Evolutionary conservation across 306 rosid species (phyloP).

Genomic region (Sesbania bispinosa): DNA sequence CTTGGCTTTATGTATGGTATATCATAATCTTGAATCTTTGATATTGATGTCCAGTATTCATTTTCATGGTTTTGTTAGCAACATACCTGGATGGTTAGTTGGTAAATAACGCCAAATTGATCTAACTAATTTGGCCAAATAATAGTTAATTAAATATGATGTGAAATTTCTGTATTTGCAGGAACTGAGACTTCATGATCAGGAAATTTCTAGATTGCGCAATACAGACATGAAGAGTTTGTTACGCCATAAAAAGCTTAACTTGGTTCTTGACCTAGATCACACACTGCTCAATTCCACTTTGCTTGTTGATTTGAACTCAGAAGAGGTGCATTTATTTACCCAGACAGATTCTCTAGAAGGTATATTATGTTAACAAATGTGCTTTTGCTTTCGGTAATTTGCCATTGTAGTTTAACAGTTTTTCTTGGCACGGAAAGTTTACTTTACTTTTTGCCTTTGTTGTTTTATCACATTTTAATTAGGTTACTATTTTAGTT

Average conservation of each 20-base stretch:
- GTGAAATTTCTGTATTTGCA: conserved; percentile 29
- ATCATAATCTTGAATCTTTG: background rate
- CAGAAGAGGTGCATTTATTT: conserved; percentile 61
- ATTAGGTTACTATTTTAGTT: background rate
- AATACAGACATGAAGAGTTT: conserved; percentile 59
- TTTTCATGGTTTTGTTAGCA: background rate
- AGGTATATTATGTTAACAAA: conserved; percentile 44
- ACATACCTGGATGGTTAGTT: background rate
- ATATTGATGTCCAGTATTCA: background rate
- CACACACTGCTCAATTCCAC: conserved; percentile 83
- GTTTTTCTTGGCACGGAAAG: no score
- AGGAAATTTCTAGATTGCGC: conserved; percentile 69
- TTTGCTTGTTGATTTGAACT: conserved; percentile 41
- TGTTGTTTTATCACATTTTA: background rate
- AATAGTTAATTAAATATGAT: background rate
- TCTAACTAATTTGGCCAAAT: background rate
- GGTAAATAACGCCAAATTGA: background rate
- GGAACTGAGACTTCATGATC: conserved; percentile 75
- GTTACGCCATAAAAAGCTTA: conserved; percentile 54
- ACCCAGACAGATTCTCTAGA: conserved; percentile 53
- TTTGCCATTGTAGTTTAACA: conserved; percentile 3
- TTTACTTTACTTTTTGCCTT: background rate
- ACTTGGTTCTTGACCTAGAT: conserved; percentile 90
- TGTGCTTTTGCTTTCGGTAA: conserved; percentile 20
- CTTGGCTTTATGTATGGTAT: background rate